A percentile compares a stretch with the other conserved stretches of the same genome.
Evolutionary conservation across 305 asterid genomes (phyloP).

Genomic region (Ajuga reptans): DNA sequence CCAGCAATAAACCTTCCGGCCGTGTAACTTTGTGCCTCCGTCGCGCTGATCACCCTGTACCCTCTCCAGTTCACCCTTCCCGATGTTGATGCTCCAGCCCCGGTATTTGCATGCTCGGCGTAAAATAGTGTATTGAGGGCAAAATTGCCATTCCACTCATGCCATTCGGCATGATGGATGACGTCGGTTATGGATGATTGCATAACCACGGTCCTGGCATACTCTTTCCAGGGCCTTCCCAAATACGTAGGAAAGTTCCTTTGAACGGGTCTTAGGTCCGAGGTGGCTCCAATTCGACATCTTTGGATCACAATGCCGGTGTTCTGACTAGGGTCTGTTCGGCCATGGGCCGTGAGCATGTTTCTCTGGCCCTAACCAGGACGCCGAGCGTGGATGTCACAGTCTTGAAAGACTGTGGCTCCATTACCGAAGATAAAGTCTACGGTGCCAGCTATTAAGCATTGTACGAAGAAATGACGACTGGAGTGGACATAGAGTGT

Average conservation of each 20-base stretch:
- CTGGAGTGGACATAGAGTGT: conserved; percentile 67
- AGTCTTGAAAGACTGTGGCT: conserved; percentile 56
- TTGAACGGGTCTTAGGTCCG: conserved; percentile 53
- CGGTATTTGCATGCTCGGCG: conserved; percentile 61
- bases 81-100: conserved; percentile 62
- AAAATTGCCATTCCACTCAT: conserved; percentile 66
- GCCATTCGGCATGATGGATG: conserved; percentile 61
- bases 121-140: conserved; percentile 58
- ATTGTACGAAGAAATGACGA: conserved; percentile 57
- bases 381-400: conserved; percentile 72
- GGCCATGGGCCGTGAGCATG: conserved; percentile 87
- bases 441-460: conserved; percentile 62
- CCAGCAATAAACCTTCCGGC: conserved; percentile 61
- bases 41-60: conserved; percentile 46
- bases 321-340: conserved; percentile 81
- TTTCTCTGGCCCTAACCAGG: conserved; percentile 61
- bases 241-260: conserved; percentile 47
- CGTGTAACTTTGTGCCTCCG: conserved; percentile 56
- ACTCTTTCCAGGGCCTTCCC: conserved; percentile 77
- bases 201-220: conserved; percentile 67
- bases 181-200: conserved; percentile 60
- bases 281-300: conserved; percentile 62
- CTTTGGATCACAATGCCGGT: conserved; percentile 82
- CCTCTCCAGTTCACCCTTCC: conserved; percentile 69
- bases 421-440: conserved; percentile 80